These are phyloP conservation scores for Puccinia polysora DNA, from an alignment of 1,284 basidiomycete species.

Conservation along the genomic window DNA sequence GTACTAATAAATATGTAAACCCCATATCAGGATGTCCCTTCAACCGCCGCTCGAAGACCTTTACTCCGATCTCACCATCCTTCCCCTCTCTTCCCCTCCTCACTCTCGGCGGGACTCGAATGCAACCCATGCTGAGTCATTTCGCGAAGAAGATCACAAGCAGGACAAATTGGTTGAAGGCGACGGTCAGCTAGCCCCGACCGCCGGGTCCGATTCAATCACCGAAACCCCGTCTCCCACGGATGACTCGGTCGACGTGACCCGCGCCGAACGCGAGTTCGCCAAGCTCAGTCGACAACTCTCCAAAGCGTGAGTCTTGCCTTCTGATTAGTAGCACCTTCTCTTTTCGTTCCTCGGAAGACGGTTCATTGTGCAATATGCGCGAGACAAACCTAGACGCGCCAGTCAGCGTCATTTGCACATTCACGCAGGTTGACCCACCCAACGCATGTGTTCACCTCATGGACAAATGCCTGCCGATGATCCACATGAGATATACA, in stretches of 20 bases:
- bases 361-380: no score
- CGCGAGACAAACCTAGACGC: no score
- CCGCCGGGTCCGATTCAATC: background rate
- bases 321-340: no score
- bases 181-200: background rate
- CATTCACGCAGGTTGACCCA: no score
- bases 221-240: constrained; percentile 1
- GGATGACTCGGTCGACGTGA: constrained; percentile 27
- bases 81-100: background rate
- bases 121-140: constrained; percentile 17
- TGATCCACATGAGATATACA: no score
- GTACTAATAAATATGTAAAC: no score
- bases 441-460: no score
- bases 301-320: constrained; percentile 23
- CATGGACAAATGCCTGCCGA: no score
- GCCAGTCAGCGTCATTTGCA: no score
- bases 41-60: constrained; percentile 14
- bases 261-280: constrained; percentile 32
- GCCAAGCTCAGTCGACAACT: constrained; percentile 35
- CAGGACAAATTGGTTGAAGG: background rate
- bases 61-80: constrained; percentile 6
- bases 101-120: constrained; percentile 29
- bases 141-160: background rate
- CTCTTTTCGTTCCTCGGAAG: no score
- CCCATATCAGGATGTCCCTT: no score